Percentiles rank a stretch among this genome's conserved stretches.
Evolutionary conservation across 768 basidiomycete species (phyloP).

Genomic region (Lyophyllum decastes): DNA sequence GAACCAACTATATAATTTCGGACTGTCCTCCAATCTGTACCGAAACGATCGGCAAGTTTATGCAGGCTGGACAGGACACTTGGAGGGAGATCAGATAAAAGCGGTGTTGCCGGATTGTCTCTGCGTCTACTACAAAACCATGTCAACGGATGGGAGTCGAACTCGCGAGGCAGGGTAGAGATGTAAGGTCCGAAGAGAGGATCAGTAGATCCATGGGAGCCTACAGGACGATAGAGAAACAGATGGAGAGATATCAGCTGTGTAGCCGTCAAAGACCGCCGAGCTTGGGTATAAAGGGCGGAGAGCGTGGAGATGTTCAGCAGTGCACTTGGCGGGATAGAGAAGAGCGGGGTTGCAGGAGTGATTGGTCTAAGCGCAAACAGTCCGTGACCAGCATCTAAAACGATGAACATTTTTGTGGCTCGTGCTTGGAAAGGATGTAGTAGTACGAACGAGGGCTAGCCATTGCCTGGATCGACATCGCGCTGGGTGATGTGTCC

Average conservation of each 20-base stretch:
- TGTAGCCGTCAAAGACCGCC: conserved; percentile 51
- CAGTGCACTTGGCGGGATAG: conserved; percentile 67
- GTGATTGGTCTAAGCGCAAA: conserved; percentile 46
- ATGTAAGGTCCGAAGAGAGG: conserved; percentile 75
- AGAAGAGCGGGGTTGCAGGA: conserved; percentile 62
- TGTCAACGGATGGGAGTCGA: conserved; percentile 80
- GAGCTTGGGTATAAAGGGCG: conserved; percentile 50
- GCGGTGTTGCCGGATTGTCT: conserved; percentile 17
- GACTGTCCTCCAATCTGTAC: conserved; percentile 59
- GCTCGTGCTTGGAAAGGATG: background rate
- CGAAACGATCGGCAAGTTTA: conserved; percentile 48
- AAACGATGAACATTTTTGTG: background rate
- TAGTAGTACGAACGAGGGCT: conserved; percentile 46
- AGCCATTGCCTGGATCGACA: conserved; percentile 54
- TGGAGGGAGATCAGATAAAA: conserved; percentile 52
- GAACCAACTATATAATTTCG: conserved; percentile 53
- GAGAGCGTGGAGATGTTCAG: conserved; percentile 74
- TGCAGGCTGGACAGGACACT: conserved; percentile 42
- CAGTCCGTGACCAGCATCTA: conserved; percentile 73
- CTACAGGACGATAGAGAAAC: conserved; percentile 58
- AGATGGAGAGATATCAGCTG: conserved; percentile 86
- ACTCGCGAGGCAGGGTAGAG: conserved; percentile 70
- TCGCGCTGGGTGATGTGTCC: conserved; percentile 36
- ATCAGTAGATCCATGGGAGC: conserved; percentile 47
- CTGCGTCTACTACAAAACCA: conserved; percentile 51